Base-by-base conservation (phyloP, 2,329 filamentous ascomycete species). In the Colletotrichum ledebouriae region DNA sequence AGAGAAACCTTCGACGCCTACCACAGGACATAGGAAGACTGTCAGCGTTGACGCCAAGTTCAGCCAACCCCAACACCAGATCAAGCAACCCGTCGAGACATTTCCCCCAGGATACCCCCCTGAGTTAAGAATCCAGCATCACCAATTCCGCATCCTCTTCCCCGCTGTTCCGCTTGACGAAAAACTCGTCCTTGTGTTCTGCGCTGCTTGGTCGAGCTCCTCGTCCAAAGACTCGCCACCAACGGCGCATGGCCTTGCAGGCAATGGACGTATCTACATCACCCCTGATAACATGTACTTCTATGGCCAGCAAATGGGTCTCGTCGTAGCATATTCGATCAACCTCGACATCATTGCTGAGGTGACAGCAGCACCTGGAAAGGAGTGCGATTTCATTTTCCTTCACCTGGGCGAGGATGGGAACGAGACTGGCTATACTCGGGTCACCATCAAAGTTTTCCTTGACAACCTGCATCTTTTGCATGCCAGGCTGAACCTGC, bases 121-220 rank as follows among this genome's bases (percentile, higher is more conserved):
- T 1, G 92, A 95, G 71, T 83, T 98, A 13, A 91, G 87, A 73
- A 90, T 92, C 3, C 97, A 99, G 76, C 94, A 98, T 75, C 92
- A 94, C 2, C 96, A 98, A 76, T 99, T 99, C 77, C 87, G 94
- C 7, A 89, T 98, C 62, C 84, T 99, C 0, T 99, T 99, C 79
- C 94, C 95, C 0, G 88, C 90, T 69, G 92, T 94, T 0, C 87
- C 90, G 3, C 83, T 88, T 34, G 88, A 92, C 17, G 94, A 98
- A 75, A 94, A 94, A 77, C 84, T 97, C 7, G 90, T 98, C 3
- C 85, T 98, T 57, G 96, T 99, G 2, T 98, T 98, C 81, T 89
- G 94, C 52, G 95, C 94, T 15, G 93, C 94, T 0, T 99, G 96
- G 94, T 83, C 81, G 47, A 88, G 86, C 71, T 83, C 84, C 17